A percentile compares a stretch with the other conserved stretches of the same genome.
Conservation (phyloP, 176 grass and related monocot species). For the Avena insularis region DNA sequence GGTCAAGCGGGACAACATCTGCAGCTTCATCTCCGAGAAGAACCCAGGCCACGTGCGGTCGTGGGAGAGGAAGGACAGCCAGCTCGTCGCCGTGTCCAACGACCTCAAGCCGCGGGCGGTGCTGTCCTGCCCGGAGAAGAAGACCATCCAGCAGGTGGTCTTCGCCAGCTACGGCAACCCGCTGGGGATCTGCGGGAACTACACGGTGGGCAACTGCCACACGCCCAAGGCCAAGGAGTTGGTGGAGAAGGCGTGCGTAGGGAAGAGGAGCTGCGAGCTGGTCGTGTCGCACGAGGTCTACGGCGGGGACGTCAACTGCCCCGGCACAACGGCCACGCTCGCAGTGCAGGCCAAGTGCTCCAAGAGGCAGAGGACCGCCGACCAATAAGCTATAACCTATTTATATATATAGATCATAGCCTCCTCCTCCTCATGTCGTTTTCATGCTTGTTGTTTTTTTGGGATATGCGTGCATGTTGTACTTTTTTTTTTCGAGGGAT, state of each 20-base stretch:
- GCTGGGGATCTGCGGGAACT: slow-evolving; percentile 77
- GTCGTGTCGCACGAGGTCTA: slow-evolving; percentile 56
- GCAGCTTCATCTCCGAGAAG: slow-evolving; percentile 72
- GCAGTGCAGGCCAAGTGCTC: slow-evolving; percentile 94
- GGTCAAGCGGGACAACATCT: slow-evolving; percentile 94
- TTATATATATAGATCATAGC: background rate
- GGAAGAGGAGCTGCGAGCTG: slow-evolving; percentile 61
- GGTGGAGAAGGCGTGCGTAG: slow-evolving; percentile 77
- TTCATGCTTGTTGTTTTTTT: slow-evolving; percentile 19
- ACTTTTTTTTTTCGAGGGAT: background rate
- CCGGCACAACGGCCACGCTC: slow-evolving; percentile 70
- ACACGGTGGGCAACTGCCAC: slow-evolving; percentile 76
- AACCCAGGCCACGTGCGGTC: slow-evolving; percentile 62
- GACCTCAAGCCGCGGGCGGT: slow-evolving; percentile 50
- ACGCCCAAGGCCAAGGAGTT: slow-evolving; percentile 47
- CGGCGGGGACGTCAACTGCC: slow-evolving; percentile 66
- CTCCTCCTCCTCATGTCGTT: background rate
- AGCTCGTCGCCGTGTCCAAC: slow-evolving; percentile 25
- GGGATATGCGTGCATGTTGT: slow-evolving; percentile 30
- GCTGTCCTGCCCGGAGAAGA: slow-evolving; percentile 60
- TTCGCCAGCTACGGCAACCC: slow-evolving; percentile 95
- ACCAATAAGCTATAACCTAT: slow-evolving; percentile 38
- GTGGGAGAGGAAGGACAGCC: slow-evolving; percentile 60
- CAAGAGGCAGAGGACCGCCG: slow-evolving; percentile 46
- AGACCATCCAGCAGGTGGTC: slow-evolving; percentile 70